phyloP scores from a whole-genome alignment of 352 stramenopile species.

The Phytopythium oedochilum region DNA sequence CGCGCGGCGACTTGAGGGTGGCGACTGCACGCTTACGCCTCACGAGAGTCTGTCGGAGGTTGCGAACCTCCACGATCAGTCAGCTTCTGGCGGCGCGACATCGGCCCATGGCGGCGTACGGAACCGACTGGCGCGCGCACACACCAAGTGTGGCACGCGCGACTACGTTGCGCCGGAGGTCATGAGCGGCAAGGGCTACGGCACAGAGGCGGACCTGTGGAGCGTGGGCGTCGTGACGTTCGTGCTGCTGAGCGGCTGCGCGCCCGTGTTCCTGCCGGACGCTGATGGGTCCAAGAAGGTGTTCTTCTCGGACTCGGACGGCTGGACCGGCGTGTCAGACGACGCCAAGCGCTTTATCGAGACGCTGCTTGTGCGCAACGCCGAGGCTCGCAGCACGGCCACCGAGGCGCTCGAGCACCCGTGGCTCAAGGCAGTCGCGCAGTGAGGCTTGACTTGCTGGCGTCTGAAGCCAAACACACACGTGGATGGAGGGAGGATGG shows the following conservation, averaged over 20 bases:
- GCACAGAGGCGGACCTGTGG: conserved; percentile 93
- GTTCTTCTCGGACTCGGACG: conserved; percentile 63
- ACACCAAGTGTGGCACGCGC: conserved; percentile 82
- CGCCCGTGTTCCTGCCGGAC: conserved; percentile 64
- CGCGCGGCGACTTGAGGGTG: conserved; percentile 61
- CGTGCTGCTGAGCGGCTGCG: conserved; percentile 81
- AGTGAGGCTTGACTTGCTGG: not conserved
- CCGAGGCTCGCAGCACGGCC: conserved; percentile 65
- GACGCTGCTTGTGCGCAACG: conserved; percentile 66
- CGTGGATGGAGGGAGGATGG: not conserved
- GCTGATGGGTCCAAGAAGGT: conserved; percentile 64
- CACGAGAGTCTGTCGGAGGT: conserved; percentile 71
- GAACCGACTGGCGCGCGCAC: conserved; percentile 61
- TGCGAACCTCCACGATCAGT: conserved; percentile 42
- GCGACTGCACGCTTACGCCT: conserved; percentile 55
- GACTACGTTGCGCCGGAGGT: conserved; percentile 84
- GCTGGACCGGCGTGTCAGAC: conserved; percentile 50
- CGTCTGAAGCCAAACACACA: not conserved
- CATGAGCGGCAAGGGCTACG: conserved; percentile 90
- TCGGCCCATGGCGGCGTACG: conserved; percentile 30
- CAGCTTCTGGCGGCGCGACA: conserved; percentile 4
- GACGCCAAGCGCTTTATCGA: conserved; percentile 72
- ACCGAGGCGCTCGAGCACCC: conserved; percentile 65
- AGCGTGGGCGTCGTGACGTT: conserved; percentile 91
- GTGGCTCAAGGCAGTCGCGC: conserved; percentile 48